phyloP scores from a whole-genome alignment of 352 stramenopile species.

The Elongisporangium anandrum region DNA sequence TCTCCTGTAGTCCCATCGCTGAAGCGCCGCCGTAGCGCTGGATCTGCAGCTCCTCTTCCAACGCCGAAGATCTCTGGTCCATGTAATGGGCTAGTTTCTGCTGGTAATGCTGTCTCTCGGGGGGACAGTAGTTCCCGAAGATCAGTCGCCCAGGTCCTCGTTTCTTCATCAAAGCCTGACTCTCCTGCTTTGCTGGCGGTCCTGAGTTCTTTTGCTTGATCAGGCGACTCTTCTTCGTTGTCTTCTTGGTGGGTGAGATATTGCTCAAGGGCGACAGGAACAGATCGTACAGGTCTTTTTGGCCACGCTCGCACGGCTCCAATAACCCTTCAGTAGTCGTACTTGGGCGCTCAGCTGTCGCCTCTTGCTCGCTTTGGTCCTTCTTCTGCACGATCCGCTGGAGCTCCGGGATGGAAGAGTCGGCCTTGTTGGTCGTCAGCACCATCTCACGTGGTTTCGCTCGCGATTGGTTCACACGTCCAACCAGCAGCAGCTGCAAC shows the following conservation, averaged over 20 bases:
- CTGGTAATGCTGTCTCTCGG: slow-evolving; percentile 61
- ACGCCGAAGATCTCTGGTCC: slow-evolving; percentile 46
- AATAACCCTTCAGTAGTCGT: background rate
- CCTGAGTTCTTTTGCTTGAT: slow-evolving; percentile 3
- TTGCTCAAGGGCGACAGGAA: slow-evolving; percentile 12
- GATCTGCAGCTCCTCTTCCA: slow-evolving; percentile 75
- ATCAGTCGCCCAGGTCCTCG: slow-evolving; percentile 54
- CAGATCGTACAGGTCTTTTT: slow-evolving; percentile 5
- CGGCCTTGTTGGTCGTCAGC: slow-evolving; percentile 22
- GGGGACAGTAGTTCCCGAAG: slow-evolving; percentile 68
- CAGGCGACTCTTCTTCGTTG: slow-evolving; percentile 9
- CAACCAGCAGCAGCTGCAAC: slow-evolving; percentile 66
- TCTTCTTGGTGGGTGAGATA: slow-evolving; percentile 33
- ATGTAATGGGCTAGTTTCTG: slow-evolving; percentile 80
- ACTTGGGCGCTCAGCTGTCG: background rate
- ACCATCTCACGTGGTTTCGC: slow-evolving; percentile 19
- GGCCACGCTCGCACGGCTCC: background rate
- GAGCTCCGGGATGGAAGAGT: slow-evolving; percentile 48
- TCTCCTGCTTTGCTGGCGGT: slow-evolving; percentile 7
- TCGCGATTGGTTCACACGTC: slow-evolving; percentile 30
- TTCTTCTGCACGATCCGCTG: slow-evolving; percentile 67
- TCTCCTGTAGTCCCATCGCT: slow-evolving; percentile 22
- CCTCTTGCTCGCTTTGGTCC: slow-evolving; percentile 8
- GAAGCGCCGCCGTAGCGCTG: slow-evolving; percentile 29
- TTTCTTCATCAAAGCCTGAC: slow-evolving; percentile 20